Evolutionary conservation across 805 yeast genomes (phyloP), one percentile per base, ranked within the genome.

Genomic region (Zygotorulaspora chibaensis): DNA sequence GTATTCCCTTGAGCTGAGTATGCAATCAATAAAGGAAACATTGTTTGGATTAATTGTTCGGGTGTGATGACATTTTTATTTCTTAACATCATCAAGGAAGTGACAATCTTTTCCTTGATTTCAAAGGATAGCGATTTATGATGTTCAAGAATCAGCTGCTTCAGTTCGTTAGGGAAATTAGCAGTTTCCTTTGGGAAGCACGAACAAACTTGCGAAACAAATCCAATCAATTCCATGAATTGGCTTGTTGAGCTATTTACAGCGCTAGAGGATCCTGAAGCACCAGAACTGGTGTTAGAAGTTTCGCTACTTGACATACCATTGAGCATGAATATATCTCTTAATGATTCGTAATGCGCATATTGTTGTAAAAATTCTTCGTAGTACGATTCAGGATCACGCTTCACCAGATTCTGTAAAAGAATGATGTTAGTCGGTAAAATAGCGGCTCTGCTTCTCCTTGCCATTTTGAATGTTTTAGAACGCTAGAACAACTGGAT

Each of bases 361-460:
- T 84, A 88, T 63, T 93, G 99, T 58, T 89, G 93, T 33, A 84
- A 66, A 66, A 93, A 93, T 66, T 93, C 99, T 67, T 93, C 99
- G 48, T 81, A 80, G 64, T 93, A 93, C 0, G 98, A 90, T 56
- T 79, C 85, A 2, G 99, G 97, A 65, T 93, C 99, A 58, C 97
- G 76, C 56, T 90, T 84, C 8, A 93, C 95, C 53, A 93, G 74
- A 65, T 93, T 93, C 69, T 93, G 99, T 49, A 93, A 70, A 51
- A 91, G 71, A 31, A 95, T 90, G 62, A 93, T 85, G 67, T 93
- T 93, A 15, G 89, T 86, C 9, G 98, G 98, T 62, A 91, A 72
- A 46, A 90, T 76, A 38, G 97, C 96, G 23, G 96, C 93, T 77
- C 96, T 86, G 69, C 86, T 82, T 65, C 82, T 77, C 67, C 83